A percentile compares a stretch with the other conserved stretches of the same genome.
Evolutionary conservation across 306 rosid species (phyloP).

Genomic region (Fragaria vesca): DNA sequence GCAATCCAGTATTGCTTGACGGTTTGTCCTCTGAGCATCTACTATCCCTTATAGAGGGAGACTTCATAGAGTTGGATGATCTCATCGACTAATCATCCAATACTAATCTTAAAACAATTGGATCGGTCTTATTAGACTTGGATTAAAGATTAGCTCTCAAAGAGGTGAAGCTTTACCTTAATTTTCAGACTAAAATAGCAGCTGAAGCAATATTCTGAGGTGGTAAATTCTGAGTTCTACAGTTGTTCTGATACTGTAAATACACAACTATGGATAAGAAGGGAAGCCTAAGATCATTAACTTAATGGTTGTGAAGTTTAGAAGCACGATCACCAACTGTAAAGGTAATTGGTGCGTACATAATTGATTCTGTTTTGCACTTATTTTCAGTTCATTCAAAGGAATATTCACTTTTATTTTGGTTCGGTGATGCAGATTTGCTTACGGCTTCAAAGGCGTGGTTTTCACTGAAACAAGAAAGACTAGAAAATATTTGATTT

Average conservation of each 20-base stretch:
- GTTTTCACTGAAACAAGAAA: slow-evolving; percentile 11
- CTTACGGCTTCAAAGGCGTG: slow-evolving; percentile 40
- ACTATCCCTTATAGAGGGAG: slow-evolving; percentile 44
- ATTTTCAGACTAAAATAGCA: slow-evolving; percentile 23
- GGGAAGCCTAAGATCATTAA: slow-evolving; percentile 21
- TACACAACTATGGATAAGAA: slow-evolving; percentile 27
- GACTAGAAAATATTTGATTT: slow-evolving; percentile 18
- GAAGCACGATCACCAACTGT: slow-evolving; percentile 33
- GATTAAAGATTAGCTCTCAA: slow-evolving; percentile 22
- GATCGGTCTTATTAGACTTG: neutral
- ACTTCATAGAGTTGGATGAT: slow-evolving; percentile 68
- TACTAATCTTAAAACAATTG: neutral
- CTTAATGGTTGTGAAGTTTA: slow-evolving; percentile 29
- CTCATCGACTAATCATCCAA: slow-evolving; percentile 31
- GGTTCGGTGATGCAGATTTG: slow-evolving; percentile 49
- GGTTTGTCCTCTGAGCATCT: slow-evolving; percentile 24
- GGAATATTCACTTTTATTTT: slow-evolving; percentile 33
- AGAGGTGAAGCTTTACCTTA: slow-evolving; percentile 29
- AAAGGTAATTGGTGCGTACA: slow-evolving; percentile 42
- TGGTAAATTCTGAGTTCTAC: slow-evolving; percentile 7
- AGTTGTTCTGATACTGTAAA: slow-evolving; percentile 24
- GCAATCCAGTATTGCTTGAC: slow-evolving; percentile 26
- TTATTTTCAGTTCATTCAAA: slow-evolving; percentile 23
- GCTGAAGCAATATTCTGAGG: slow-evolving; percentile 33
- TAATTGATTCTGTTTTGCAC: slow-evolving; percentile 11